Evolutionary conservation across 139 green algal species (phyloP), one percentile per base, ranked within the genome.

Genomic region (Chlorella sp.): DNA sequence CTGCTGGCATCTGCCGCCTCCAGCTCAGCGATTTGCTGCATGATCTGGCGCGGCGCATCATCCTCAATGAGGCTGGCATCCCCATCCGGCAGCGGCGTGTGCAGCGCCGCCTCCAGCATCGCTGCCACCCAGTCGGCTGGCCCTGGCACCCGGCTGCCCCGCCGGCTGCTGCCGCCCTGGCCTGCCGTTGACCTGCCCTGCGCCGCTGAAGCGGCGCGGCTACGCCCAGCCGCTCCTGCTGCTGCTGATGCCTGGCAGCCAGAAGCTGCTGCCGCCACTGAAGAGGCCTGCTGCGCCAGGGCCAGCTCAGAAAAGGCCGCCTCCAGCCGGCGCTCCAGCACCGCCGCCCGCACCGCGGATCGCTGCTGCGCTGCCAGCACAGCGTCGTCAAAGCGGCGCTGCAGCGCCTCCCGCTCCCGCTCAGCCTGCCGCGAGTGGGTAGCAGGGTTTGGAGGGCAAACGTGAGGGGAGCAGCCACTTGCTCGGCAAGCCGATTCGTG

Each of bases 341-440:
- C 39, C 41, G 88, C 69, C 20, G 9, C 62, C 69, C 88, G 84
- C 41, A 92, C 74, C 83, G 89, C 89, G 25, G 91, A 91, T 75
- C 94, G 94, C 86, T 98, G 95, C 86, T 95, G 91, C 70, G 97
- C 91, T 63, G 96, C 91, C 78, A 95, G 95, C 30, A 97, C 94
- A 44, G 81, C 90, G 0, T 87, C 38, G 86, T 98, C 94, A 85
- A 97, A 96, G 70, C 91, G 91, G 41, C 88, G 73, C 87, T 95
- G 95, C 78, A 98, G 90, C 21, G 94, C 89, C 63, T 97, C 94
- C 20, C 95, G 89, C 89, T 97, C 94, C 28, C 55, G 32, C 83
- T 93, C 74, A 41, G 96, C 90, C 76, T 94, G 75, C 47, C 57
- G 96, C 94, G 18, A 26, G 55, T 5, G n/a, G 21, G 30, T 32